These are phyloP conservation scores for Cardamine chenopodiifolia DNA, from an alignment of 345 rosid genomes.

Conservation along the genomic window DNA sequence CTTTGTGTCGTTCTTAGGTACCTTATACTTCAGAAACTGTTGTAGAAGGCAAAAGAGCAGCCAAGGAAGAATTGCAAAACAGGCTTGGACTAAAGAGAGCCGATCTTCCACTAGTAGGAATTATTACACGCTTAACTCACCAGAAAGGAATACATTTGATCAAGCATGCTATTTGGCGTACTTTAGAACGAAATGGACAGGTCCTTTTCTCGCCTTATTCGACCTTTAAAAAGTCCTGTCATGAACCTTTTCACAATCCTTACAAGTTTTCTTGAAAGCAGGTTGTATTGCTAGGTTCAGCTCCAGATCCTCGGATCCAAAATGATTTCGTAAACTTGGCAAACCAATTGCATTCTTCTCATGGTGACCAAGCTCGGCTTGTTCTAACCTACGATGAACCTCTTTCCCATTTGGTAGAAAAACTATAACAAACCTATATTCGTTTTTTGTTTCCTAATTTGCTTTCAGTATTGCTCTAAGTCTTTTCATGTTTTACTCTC, in stretches of 20 bases:
- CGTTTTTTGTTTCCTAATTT: neutral
- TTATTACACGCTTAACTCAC: conserved; percentile 85
- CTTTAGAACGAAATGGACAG: conserved; percentile 88
- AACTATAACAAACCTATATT: neutral
- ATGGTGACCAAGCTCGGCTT: conserved; percentile 72
- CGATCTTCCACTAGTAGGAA: conserved; percentile 79
- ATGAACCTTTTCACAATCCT: conserved; percentile 21
- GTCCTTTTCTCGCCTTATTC: conserved; percentile 42
- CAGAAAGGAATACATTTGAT: conserved; percentile 97
- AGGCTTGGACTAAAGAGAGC: conserved; percentile 63
- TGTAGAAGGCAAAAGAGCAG: conserved; percentile 86
- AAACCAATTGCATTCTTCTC: conserved; percentile 70
- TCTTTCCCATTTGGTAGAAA: conserved; percentile 83
- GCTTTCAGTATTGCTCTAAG: neutral
- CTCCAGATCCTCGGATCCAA: conserved; percentile 95
- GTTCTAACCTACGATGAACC: conserved; percentile 92
- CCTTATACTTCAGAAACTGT: conserved; percentile 79
- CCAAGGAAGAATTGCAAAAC: conserved; percentile 80
- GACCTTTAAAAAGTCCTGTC: neutral
- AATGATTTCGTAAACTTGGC: conserved; percentile 86
- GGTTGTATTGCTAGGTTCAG: conserved; percentile 94
- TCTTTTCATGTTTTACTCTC: conserved; percentile 1
- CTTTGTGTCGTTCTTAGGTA: conserved; percentile 49
- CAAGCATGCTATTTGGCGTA: conserved; percentile 81
- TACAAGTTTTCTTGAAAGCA: conserved; percentile 42